Evolutionary conservation across 1,139 yeast genomes (phyloP).

Genomic region (Scheffersomyces titani): DNA sequence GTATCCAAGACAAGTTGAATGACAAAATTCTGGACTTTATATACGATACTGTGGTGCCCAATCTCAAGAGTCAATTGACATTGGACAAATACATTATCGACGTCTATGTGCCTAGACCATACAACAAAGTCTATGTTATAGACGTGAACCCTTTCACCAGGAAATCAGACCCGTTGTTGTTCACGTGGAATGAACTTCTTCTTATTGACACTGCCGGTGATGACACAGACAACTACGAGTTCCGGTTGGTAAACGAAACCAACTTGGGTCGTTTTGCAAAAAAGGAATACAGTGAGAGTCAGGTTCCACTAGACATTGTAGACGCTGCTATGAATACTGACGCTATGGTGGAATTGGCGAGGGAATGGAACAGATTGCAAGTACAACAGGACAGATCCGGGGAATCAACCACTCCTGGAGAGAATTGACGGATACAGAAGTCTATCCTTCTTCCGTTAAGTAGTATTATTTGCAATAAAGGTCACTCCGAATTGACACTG

Average conservation of each 20-base stretch:
- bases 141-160: conserved; percentile 87
- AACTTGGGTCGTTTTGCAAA: conserved; percentile 73
- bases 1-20: conserved; percentile 45
- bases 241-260: conserved; percentile 70
- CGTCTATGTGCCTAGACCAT: conserved; percentile 78
- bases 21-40: conserved; percentile 58
- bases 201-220: conserved; percentile 14
- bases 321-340: conserved; percentile 74
- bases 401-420: background rate
- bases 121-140: conserved; percentile 60
- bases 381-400: conserved; percentile 1
- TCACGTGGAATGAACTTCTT: conserved; percentile 79
- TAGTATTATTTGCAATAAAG: too few relatives aligned
- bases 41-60: conserved; percentile 39
- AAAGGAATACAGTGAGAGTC: conserved; percentile 85
- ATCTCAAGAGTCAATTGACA: conserved; percentile 41
- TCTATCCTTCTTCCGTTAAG: background rate
- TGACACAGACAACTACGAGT: conserved; percentile 36
- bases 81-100: conserved; percentile 70
- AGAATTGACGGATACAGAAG: background rate
- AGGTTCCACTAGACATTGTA: conserved; percentile 87
- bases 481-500: background rate
- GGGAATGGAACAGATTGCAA: conserved; percentile 47
- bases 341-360: conserved; percentile 64
- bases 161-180: conserved; percentile 73